Evolutionary conservation across 1,284 basidiomycete genomes (phyloP).

Genomic region (Rhizopogon parksii): DNA sequence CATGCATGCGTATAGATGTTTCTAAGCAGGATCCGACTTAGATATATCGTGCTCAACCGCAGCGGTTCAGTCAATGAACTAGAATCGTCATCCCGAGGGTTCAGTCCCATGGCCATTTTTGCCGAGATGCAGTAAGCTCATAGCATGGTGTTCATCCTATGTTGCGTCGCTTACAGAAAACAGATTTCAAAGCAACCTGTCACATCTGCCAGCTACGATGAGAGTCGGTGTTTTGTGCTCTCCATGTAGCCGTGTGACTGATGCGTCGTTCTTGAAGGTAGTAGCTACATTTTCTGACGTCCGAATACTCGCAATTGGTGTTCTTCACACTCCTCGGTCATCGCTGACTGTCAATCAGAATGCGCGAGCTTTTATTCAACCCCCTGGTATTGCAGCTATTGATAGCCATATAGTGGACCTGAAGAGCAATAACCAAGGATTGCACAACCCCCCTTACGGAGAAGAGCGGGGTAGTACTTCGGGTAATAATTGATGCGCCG

Average conservation of each 20-base stretch:
- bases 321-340: constrained; percentile 50
- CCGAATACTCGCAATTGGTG: constrained; percentile 66
- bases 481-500: background rate
- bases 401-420: background rate
- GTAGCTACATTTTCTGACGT: constrained; percentile 65
- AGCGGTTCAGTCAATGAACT: constrained; percentile 68
- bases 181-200: constrained; percentile 59
- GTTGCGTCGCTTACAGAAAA: background rate
- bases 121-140: constrained; percentile 63
- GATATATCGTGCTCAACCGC: constrained; percentile 67
- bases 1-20: background rate
- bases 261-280: constrained; percentile 34
- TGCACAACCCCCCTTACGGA: background rate
- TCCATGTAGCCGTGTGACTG: constrained; percentile 7
- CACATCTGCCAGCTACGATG: constrained; percentile 54
- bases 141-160: background rate
- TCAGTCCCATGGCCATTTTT: constrained; percentile 58
- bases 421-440: background rate
- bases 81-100: constrained; percentile 57
- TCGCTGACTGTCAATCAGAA: constrained; percentile 55
- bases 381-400: constrained; percentile 49
- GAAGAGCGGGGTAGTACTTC: background rate
- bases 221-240: constrained; percentile 38
- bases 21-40: constrained; percentile 22
- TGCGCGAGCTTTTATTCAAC: constrained; percentile 58